Base-by-base conservation (phyloP, 176 grass and related monocot genomes). In the Oryza rufipogon region DNA sequence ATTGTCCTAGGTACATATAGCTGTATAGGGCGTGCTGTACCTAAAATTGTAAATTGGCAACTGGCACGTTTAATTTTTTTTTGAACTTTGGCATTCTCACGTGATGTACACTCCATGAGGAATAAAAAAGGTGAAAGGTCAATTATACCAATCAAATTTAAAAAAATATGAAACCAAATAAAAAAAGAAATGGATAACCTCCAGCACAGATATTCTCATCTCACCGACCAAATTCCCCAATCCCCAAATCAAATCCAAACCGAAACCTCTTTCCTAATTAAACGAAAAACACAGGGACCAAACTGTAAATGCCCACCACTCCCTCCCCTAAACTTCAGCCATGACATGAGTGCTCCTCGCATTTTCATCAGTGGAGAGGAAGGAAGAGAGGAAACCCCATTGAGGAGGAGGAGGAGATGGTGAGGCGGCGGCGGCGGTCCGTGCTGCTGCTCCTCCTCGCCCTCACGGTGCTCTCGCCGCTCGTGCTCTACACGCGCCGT, bases 401-500 rank as follows among this genome's bases (percentile, higher is more conserved):
- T 14, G 46, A 13, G 11, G 47, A 49, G 54, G 16, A 5, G 54
- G 16, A 5, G 52, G 17, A 51, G 47, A 89, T 80, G 77, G 77
- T 16, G 71, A 47, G 70, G 69, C 76, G 64, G 70, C 4, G 63
- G 70, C 4, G 69, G 46, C 65, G 63, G 69, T 73, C 22, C 16
- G 78, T 81, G 70, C 28, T 85, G 22, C 64, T 85, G 14, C 61
- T 85, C 0, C 82, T 89, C 69, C 82, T 89, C 51, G 25, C 39
- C 48, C 46, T 85, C 38, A 85, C 82, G 26, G 70, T 89, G 77
- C 71, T 89, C 64, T 79, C 26, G 47, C 87, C 71, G 26, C 64
- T 89, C 26, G 82, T 68, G 45, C 71, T 89, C 76, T 85, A 80
- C 87, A 81, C 82, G 13, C 64, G 11, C 41, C 76, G 30, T 47